These are phyloP conservation scores for Prunus fruticosa DNA, from an alignment of 306 rosid species.

Conservation along the genomic window DNA sequence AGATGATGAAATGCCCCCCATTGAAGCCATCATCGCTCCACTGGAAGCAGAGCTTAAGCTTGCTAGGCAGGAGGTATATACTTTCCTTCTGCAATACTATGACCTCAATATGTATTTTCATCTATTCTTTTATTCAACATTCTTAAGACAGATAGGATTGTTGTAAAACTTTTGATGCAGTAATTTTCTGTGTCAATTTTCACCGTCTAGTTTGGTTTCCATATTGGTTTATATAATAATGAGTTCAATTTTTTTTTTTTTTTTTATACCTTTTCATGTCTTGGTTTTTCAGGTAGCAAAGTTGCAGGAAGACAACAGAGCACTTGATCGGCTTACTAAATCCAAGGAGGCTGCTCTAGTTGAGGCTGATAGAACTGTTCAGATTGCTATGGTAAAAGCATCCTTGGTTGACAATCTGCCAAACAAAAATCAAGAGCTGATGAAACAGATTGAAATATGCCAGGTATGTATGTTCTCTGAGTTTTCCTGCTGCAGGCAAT, in stretches of 20 bases:
- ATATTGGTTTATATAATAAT: background rate
- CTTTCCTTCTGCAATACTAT: no score
- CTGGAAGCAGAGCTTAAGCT: no score
- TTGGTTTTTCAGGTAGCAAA: conserved; percentile 57
- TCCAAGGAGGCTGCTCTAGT: conserved; percentile 90
- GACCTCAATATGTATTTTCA: no score
- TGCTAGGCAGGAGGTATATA: no score
- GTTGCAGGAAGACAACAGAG: conserved; percentile 85
- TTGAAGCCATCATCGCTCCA: no score
- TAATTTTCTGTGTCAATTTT: no score
- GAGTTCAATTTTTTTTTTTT: background rate
- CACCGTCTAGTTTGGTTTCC: no score
- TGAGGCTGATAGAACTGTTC: conserved; percentile 90
- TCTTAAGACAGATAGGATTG: no score
- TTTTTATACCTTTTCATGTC: conserved; percentile 15
- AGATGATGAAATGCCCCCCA: no score
- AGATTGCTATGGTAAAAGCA: conserved; percentile 85
- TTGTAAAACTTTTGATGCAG: no score
- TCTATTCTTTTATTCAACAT: no score
- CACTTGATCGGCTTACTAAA: conserved; percentile 82
- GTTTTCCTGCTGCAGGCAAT: background rate
- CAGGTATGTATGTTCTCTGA: conserved; percentile 50
- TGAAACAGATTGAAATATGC: conserved; percentile 91
- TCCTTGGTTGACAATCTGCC: conserved; percentile 90
- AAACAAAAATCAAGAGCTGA: conserved; percentile 88